Evolutionary conservation across 164 flowering plant species (phyloP).

Genomic region (Magnolia kwangsiensis): DNA sequence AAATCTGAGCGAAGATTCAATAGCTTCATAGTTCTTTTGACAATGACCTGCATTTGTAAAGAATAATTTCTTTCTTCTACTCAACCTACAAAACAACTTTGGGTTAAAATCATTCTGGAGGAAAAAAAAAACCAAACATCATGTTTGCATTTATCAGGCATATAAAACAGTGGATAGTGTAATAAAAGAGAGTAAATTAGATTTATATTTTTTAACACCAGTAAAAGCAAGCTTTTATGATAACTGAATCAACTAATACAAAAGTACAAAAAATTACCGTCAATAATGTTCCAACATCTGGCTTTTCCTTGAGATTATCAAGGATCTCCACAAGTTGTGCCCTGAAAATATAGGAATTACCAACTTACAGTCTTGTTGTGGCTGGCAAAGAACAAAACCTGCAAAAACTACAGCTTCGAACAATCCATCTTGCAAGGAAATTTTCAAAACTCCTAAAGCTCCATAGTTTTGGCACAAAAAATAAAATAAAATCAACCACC

Average conservation of each 20-base stretch:
- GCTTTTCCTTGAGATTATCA: slow-evolving; percentile 76
- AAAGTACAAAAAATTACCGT: slow-evolving; percentile 40
- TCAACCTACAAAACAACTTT: neutral
- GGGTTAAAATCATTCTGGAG: neutral
- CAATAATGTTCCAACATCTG: slow-evolving; percentile 88
- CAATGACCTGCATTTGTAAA: neutral
- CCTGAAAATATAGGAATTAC: slow-evolving; percentile 36
- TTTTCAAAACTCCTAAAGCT: too few relatives aligned
- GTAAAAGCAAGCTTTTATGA: neutral
- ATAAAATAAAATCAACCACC: too few relatives aligned
- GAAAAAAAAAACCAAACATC: neutral
- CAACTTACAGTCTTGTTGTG: neutral
- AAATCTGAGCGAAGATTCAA: neutral
- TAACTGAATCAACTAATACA: neutral
- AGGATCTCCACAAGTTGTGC: slow-evolving; percentile 84
- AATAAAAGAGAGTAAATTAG: neutral
- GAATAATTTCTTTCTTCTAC: neutral
- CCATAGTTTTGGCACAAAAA: too few relatives aligned
- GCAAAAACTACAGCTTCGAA: neutral
- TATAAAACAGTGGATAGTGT: neutral
- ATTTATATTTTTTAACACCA: neutral
- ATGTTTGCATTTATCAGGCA: neutral
- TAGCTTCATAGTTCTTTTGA: neutral
- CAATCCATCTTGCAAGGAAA: neutral
- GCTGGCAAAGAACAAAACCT: neutral